phyloP scores from a whole-genome alignment of 1,139 yeast genomes.

The Arxiozyma slooffiae region DNA sequence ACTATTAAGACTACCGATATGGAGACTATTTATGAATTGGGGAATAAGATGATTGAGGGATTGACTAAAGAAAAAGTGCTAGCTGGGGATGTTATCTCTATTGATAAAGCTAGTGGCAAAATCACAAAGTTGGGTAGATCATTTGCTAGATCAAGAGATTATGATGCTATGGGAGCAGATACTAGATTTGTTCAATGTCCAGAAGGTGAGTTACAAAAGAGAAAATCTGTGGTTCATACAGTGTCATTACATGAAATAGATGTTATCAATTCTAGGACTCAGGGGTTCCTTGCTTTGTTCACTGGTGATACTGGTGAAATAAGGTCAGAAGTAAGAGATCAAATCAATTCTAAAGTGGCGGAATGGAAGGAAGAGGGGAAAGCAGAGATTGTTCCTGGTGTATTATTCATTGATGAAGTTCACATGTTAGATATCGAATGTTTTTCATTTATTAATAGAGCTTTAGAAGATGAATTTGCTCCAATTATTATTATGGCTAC shows the following conservation, averaged over 20 bases:
- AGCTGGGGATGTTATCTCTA: constrained; percentile 94
- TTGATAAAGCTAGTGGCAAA: constrained; percentile 92
- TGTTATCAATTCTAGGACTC: constrained; percentile 94
- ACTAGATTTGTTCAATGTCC: constrained; percentile 97
- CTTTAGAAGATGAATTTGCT: constrained; percentile 91
- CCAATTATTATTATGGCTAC: constrained; percentile 99
- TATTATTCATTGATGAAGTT: constrained; percentile 92
- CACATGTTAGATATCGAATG: constrained; percentile 98
- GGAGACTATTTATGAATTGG: constrained; percentile 97
- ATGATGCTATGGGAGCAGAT: constrained; percentile 99
- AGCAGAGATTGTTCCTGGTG: constrained; percentile 98
- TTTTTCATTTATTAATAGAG: constrained; percentile 89
- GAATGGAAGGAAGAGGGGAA: constrained; percentile 99
- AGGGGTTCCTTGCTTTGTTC: constrained; percentile 91
- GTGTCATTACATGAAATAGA: constrained; percentile 96
- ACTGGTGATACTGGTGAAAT: constrained; percentile 98
- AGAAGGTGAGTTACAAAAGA: constrained; percentile 93
- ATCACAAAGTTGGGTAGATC: constrained; percentile 92
- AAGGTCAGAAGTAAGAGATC: constrained; percentile 90
- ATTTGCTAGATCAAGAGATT: constrained; percentile 90
- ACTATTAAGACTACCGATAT: constrained; percentile 97
- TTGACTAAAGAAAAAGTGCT: constrained; percentile 88
- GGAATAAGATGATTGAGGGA: constrained; percentile 95
- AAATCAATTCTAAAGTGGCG: constrained; percentile 90
- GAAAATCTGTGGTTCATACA: constrained; percentile 92